These are phyloP conservation scores for Zoysia japonica DNA, from an alignment of 176 grass and related monocot genomes.

Conservation along the genomic window DNA sequence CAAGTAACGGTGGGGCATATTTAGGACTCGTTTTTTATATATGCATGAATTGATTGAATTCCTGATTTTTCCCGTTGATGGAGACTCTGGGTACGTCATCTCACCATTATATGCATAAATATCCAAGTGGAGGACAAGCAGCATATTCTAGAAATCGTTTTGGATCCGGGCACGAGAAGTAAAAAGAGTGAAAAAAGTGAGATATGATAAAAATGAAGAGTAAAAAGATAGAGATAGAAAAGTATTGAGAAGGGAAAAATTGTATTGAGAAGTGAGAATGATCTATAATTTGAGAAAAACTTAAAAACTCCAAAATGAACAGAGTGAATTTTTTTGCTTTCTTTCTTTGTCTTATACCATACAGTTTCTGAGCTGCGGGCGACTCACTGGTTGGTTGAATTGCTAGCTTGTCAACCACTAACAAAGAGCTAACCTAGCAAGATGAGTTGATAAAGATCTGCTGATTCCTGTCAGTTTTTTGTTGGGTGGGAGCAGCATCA, in stretches of 20 bases:
- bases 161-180: too few relatives aligned
- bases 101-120: not conserved
- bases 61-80: not conserved
- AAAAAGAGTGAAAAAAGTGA: too few relatives aligned
- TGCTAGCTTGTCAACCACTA: not conserved
- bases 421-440: not conserved
- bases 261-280: too few relatives aligned
- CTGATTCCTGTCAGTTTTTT: not conserved
- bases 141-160: not conserved
- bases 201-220: not conserved
- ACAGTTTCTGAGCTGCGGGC: too few relatives aligned
- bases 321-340: too few relatives aligned
- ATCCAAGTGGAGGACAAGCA: conserved; percentile 3
- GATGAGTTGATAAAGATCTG: not conserved
- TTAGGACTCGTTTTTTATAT: too few relatives aligned
- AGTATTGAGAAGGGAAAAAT: too few relatives aligned
- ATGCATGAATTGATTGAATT: not conserved
- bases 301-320: too few relatives aligned
- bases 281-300: too few relatives aligned
- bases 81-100: not conserved
- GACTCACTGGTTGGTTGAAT: not conserved
- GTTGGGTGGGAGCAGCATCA: not conserved
- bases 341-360: too few relatives aligned
- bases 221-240: not conserved
- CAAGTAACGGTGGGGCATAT: too few relatives aligned